Evolutionary conservation across 1,284 basidiomycete genomes (phyloP), one percentile per base, ranked within the genome.

Genomic region (Hypsizygus ulmarius): DNA sequence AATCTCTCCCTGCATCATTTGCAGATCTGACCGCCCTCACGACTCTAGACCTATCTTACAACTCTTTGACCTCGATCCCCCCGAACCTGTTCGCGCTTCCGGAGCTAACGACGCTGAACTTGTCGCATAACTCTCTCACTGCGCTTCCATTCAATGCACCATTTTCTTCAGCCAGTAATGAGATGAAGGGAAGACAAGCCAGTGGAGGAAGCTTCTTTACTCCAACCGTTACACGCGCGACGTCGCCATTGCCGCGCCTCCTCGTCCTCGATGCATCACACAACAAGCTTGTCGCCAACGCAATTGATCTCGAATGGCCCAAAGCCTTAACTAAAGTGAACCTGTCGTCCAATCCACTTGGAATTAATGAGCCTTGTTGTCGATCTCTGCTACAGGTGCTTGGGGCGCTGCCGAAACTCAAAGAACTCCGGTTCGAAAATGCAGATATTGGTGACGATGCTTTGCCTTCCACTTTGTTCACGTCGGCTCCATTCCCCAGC

Each of bases 1-100:
- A 64, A 1, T 62, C 68, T 8, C 67, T 91, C 2, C 88, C 88
- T 2, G 68, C 75, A 45, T 72, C 77, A 0, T 79, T 90, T 53
- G 75, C 75, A 1, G 84, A 90, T 63, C 68, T 90, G 39, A 77
- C 77, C 1, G 73, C 74, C 9, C 71, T 90, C 16, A 79, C 79
- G 8, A 70, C 66, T 28, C 66, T 90, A 52, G 85, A 90, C 64
- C 64, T 90, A 16, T 88, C 87, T 0, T 73, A 85, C 61, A 91
- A 90, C 62, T 63, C 70, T 3, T 70, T 91, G 16, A 74, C 73
- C 0, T 68, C 74, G 2, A 68, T 90, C 11, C 87, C 88, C 0
- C 55, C 67, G 28, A 77, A 82, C 54, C 56, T 90, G 28, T 90
- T 83, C 58, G 71, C 83, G 6, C 75, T 91, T 25, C 84, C 87